phyloP scores from a whole-genome alignment of 306 rosid genomes.

The Oxytropis ochrocephala region DNA sequence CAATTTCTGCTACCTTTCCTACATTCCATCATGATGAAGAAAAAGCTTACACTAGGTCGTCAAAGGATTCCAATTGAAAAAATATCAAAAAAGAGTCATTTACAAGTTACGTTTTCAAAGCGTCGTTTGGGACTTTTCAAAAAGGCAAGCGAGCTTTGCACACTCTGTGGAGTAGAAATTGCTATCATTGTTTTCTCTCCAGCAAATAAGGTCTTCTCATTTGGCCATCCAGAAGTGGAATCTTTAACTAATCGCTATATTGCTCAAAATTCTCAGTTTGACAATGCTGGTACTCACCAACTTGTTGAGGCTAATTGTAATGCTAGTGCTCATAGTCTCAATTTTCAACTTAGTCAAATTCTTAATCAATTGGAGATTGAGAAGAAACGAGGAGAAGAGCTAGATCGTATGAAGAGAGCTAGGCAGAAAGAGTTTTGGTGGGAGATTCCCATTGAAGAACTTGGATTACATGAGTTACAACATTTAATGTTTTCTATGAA shows the following conservation, averaged over 20 bases:
- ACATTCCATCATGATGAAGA: neutral
- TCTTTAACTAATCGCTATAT: conserved; percentile 10
- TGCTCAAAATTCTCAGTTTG: neutral
- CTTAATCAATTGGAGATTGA: conserved; percentile 14
- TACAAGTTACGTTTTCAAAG: conserved; percentile 24
- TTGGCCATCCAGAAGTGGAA: conserved; percentile 29
- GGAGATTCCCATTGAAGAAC: conserved; percentile 19
- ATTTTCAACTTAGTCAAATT: conserved; percentile 7
- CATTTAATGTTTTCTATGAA: conserved; percentile 6
- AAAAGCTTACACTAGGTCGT: conserved; percentile 17
- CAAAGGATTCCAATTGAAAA: conserved; percentile 19
- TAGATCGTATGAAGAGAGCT: neutral
- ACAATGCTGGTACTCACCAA: neutral
- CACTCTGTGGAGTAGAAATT: conserved; percentile 26
- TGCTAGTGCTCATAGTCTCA: neutral
- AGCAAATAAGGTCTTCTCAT: conserved; percentile 13
- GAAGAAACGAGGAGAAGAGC: conserved; percentile 12
- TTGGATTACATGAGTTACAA: conserved; percentile 7
- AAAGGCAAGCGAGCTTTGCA: conserved; percentile 30
- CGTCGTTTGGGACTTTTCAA: conserved; percentile 22
- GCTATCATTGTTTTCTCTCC: conserved; percentile 25
- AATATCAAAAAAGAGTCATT: conserved; percentile 19
- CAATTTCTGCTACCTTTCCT: too few relatives aligned
- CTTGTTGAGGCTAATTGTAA: neutral
- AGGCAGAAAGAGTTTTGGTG: conserved; percentile 18